phyloP scores from a whole-genome alignment of 495 filamentous ascomycete genomes.

The Chaetomidium leptoderma region DNA sequence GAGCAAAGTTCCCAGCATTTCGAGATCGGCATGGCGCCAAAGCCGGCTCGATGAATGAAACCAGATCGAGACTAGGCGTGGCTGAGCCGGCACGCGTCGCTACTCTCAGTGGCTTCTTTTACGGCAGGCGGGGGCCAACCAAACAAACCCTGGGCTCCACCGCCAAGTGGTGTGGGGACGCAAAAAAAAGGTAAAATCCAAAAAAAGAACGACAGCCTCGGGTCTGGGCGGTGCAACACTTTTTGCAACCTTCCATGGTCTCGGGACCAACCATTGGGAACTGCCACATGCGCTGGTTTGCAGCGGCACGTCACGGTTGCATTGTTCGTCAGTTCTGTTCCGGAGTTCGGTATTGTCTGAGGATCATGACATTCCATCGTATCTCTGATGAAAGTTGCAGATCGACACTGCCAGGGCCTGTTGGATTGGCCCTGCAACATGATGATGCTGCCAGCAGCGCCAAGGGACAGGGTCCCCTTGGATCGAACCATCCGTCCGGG shows the following conservation, averaged over 20 bases:
- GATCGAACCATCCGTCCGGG: slow-evolving; percentile 1
- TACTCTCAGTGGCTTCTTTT: slow-evolving; percentile 26
- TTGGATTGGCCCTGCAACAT: too few species aligned
- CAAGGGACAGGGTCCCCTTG: not conserved
- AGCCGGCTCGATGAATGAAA: slow-evolving; percentile 17
- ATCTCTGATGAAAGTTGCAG: too few species aligned
- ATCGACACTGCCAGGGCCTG: too few species aligned
- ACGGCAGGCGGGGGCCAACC: slow-evolving; percentile 22
- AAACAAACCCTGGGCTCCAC: not conserved
- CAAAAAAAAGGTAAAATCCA: slow-evolving; percentile 34
- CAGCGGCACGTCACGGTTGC: slow-evolving; percentile 15
- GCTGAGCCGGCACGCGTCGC: slow-evolving; percentile 22
- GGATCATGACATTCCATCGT: not conserved
- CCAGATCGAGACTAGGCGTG: slow-evolving; percentile 27
- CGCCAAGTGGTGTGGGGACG: slow-evolving; percentile 24
- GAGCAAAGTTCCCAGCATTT: slow-evolving; percentile 15
- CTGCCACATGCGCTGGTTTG: slow-evolving; percentile 6
- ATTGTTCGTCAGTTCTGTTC: not conserved
- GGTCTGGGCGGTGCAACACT: slow-evolving; percentile 30
- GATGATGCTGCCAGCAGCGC: not conserved
- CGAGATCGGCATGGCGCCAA: slow-evolving; percentile 19
- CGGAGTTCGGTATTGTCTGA: not conserved
- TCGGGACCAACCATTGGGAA: slow-evolving; percentile 5
- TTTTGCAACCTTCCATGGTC: slow-evolving; percentile 10
- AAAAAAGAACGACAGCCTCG: slow-evolving; percentile 32